Conservation (phyloP, 345 rosid species). For the Rhizophora apiculata region DNA sequence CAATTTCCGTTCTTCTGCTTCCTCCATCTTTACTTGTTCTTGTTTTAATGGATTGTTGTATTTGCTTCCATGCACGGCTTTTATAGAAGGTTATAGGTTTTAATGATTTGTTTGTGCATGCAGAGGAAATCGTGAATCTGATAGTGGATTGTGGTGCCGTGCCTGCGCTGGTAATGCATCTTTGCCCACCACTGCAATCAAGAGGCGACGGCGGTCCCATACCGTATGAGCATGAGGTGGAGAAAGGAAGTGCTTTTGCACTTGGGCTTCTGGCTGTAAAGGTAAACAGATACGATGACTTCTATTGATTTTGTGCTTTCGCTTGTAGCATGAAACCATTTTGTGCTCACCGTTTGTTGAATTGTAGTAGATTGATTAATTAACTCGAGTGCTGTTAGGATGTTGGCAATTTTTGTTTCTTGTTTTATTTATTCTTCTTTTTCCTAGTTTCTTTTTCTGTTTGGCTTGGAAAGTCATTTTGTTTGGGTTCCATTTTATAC, state of each 20-base stretch:
- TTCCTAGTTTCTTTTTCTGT: too few species aligned
- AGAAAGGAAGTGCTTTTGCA: slow-evolving; percentile 54
- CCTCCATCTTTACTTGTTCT: not conserved
- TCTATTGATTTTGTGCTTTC: not conserved
- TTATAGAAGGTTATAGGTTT: too few species aligned
- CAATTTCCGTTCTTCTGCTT: not conserved
- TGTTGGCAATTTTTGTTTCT: too few species aligned
- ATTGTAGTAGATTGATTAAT: too few species aligned
- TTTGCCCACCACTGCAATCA: slow-evolving; percentile 30
- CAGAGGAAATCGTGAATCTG: slow-evolving; percentile 52
- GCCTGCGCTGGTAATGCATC: slow-evolving; percentile 51
- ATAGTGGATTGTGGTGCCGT: slow-evolving; percentile 64
- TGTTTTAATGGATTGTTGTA: too few species aligned
- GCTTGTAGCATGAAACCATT: not conserved
- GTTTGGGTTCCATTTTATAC: too few species aligned
- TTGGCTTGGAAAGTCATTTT: too few species aligned
- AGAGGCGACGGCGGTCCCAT: slow-evolving; percentile 7
- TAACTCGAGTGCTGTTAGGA: too few species aligned
- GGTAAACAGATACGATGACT: slow-evolving; percentile 24
- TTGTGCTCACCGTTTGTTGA: too few species aligned
- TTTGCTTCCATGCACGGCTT: too few species aligned
- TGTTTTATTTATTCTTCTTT: too few species aligned
- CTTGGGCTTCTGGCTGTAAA: slow-evolving; percentile 62
- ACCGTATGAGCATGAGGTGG: slow-evolving; percentile 45
- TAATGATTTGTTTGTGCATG: not conserved